These are phyloP conservation scores for Quercus tomentella DNA, from an alignment of 331 rosid species.

Conservation along the genomic window DNA sequence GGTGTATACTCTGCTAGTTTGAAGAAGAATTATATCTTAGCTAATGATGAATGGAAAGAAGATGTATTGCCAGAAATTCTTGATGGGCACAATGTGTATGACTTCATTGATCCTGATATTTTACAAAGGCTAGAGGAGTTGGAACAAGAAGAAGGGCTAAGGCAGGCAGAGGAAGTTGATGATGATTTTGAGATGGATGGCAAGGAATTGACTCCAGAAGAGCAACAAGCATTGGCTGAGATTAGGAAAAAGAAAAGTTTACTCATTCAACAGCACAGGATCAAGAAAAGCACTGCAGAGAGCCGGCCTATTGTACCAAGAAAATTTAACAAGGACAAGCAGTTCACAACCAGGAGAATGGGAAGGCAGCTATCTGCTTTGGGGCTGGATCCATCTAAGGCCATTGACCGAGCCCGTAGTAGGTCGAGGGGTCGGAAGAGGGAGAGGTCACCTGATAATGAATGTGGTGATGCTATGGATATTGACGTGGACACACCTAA, in stretches of 20 bases:
- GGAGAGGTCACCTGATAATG: slow-evolving; percentile 58
- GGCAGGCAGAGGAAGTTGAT: slow-evolving; percentile 34
- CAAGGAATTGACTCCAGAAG: slow-evolving; percentile 55
- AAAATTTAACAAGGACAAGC: slow-evolving; percentile 62
- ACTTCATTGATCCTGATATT: slow-evolving; percentile 78
- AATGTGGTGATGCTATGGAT: slow-evolving; percentile 50
- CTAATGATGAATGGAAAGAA: slow-evolving; percentile 82
- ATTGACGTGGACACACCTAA: slow-evolving; percentile 57
- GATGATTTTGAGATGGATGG: slow-evolving; percentile 72
- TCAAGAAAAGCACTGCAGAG: slow-evolving; percentile 87
- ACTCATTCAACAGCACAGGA: slow-evolving; percentile 73
- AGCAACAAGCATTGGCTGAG: slow-evolving; percentile 50
- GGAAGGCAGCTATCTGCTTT: slow-evolving; percentile 76
- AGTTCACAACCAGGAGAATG: slow-evolving; percentile 74
- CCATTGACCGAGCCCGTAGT: slow-evolving; percentile 68
- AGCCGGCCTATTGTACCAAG: slow-evolving; percentile 78
- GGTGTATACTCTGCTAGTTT: slow-evolving; percentile 85
- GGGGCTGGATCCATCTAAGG: slow-evolving; percentile 73
- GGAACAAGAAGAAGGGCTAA: slow-evolving; percentile 72
- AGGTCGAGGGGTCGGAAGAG: slow-evolving; percentile 75
- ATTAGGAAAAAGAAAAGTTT: slow-evolving; percentile 69
- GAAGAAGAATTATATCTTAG: slow-evolving; percentile 65
- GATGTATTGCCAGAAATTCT: slow-evolving; percentile 78
- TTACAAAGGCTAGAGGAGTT: slow-evolving; percentile 69
- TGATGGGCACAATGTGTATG: slow-evolving; percentile 89